phyloP scores from a whole-genome alignment of 1,139 yeast genomes.

The Pichia sp. region DNA sequence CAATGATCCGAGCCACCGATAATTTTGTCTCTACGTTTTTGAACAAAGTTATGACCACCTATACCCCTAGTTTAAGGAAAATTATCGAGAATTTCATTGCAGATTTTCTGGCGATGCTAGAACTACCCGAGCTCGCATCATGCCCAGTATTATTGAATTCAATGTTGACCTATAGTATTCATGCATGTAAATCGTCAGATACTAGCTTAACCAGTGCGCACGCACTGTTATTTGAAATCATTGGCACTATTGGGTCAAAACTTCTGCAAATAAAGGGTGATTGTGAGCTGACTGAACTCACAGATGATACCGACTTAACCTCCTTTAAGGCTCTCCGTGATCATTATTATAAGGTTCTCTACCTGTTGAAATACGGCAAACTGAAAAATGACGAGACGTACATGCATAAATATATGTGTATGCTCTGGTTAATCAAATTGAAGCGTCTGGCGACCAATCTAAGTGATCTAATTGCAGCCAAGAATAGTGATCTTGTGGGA shows the following conservation, averaged over 20 bases:
- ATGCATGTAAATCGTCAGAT: constrained; percentile 17
- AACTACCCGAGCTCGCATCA: constrained; percentile 55
- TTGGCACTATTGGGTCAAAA: constrained; percentile 49
- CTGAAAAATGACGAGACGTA: background rate
- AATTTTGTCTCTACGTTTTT: constrained; percentile 36
- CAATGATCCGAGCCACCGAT: constrained; percentile 20
- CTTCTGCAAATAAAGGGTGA: constrained; percentile 32
- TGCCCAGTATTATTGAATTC: constrained; percentile 28
- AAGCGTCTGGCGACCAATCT: background rate
- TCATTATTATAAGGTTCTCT: background rate
- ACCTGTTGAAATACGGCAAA: background rate
- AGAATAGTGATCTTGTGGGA: constrained; percentile 1
- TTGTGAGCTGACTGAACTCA: background rate
- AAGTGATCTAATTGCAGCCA: background rate
- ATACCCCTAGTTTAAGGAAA: constrained; percentile 34
- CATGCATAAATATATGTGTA: background rate
- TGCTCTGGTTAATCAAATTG: background rate
- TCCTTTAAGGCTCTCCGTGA: constrained; percentile 12
- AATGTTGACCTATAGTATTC: constrained; percentile 27
- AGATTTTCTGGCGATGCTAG: constrained; percentile 45
- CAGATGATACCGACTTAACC: constrained; percentile 9
- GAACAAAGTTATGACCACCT: constrained; percentile 32
- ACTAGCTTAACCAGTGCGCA: constrained; percentile 33
- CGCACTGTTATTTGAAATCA: constrained; percentile 44
- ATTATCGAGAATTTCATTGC: constrained; percentile 45